These are phyloP conservation scores for Paramecium sonneborni DNA, from an alignment of 73 alveolate species.

Conservation along the genomic window DNA sequence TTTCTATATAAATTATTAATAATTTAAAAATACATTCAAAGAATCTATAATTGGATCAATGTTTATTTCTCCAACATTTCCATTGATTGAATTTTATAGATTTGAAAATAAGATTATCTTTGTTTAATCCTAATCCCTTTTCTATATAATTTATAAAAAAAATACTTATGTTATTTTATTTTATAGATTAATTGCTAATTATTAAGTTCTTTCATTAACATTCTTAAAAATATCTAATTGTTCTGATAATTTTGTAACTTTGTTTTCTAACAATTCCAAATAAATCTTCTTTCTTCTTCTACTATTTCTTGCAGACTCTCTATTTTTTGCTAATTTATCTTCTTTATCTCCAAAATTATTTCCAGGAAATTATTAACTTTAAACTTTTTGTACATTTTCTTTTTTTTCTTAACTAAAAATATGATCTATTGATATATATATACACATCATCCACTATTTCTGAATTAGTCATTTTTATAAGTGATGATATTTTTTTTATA, in stretches of 20 bases:
- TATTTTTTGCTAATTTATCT: conserved; percentile 74
- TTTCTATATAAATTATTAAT: neutral
- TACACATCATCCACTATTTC: neutral
- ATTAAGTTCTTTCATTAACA: conserved; percentile 24
- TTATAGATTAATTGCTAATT: neutral
- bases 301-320: conserved; percentile 82
- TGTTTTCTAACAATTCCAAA: conserved; percentile 69
- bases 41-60: conserved; percentile 59
- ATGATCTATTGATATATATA: neutral
- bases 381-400: neutral
- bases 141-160: neutral
- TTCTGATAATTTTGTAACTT: conserved; percentile 55
- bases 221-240: conserved; percentile 32
- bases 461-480: conserved; percentile 3
- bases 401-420: conserved; percentile 14
- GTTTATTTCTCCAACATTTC: conserved; percentile 60
- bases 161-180: conserved; percentile 2
- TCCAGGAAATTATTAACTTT: conserved; percentile 41
- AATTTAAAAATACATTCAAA: conserved; percentile 29
- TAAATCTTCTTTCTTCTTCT: conserved; percentile 82
- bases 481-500: conserved; percentile 27
- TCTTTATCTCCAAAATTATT: conserved; percentile 49
- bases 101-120: conserved; percentile 48
- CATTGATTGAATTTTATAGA: conserved; percentile 51
- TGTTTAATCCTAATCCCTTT: conserved; percentile 49